These are phyloP conservation scores for Avena sativa DNA, from an alignment of 176 grass and related monocot genomes.

Conservation along the genomic window DNA sequence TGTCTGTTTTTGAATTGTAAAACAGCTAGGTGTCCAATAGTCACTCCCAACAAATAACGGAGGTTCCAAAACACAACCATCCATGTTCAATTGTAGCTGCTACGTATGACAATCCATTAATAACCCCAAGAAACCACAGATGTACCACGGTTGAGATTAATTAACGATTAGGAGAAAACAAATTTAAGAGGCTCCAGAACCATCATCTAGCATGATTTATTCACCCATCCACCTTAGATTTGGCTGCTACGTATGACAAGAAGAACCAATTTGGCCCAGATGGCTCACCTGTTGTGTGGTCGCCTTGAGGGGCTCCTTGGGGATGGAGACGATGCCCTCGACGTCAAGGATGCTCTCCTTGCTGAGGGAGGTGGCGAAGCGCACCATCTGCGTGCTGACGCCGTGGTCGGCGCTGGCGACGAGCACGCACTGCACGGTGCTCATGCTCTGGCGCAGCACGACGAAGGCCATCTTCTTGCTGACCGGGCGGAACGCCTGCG, in stretches of 20 bases:
- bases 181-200: neutral
- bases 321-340: slow-evolving; percentile 77
- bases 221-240: too few species aligned
- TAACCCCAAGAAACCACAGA: too few species aligned
- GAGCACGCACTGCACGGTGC: slow-evolving; percentile 89
- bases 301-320: slow-evolving; percentile 85
- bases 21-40: too few species aligned
- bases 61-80: too few species aligned
- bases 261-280: too few species aligned
- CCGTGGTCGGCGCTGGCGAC: slow-evolving; percentile 59
- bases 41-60: too few species aligned
- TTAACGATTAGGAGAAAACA: too few species aligned
- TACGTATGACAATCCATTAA: too few species aligned
- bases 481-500: slow-evolving; percentile 68
- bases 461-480: slow-evolving; percentile 98
- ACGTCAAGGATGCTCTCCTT: slow-evolving; percentile 90
- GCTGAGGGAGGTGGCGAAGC: slow-evolving; percentile 74
- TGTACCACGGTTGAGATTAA: too few species aligned
- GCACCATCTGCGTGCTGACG: slow-evolving; percentile 91
- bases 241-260: too few species aligned
- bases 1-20: too few species aligned
- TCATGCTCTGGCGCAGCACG: slow-evolving; percentile 74
- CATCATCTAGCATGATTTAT: neutral
- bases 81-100: too few species aligned
- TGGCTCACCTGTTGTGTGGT: slow-evolving; percentile 81